Evolutionary conservation across 805 yeast species (phyloP).

Genomic region (Kregervanrija pseudodelftensis): DNA sequence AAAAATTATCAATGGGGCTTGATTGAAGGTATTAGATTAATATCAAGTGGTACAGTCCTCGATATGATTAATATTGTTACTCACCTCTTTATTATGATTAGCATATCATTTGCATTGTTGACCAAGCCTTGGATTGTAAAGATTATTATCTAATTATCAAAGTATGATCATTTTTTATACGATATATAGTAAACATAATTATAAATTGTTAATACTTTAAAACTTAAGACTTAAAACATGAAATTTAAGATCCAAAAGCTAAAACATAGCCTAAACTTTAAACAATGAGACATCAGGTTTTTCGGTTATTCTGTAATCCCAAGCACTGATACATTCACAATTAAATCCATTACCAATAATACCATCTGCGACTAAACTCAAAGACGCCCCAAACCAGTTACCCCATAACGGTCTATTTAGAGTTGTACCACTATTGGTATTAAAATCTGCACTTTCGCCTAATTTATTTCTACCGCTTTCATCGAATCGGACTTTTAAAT

Average conservation of each 20-base stretch:
- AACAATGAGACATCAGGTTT: conserved; percentile 47
- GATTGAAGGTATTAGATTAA: conserved; percentile 4
- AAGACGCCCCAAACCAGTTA: conserved; percentile 60
- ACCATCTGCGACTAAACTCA: conserved; percentile 56
- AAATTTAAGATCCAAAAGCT: neutral
- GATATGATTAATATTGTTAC: conserved; percentile 12
- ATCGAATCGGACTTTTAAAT: conserved; percentile 63
- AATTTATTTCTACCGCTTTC: conserved; percentile 63
- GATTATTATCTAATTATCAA: neutral
- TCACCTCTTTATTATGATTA: conserved; percentile 9
- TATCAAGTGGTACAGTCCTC: conserved; percentile 12
- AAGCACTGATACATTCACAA: conserved; percentile 45
- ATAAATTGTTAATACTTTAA: too few relatives aligned
- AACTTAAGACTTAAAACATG: too few relatives aligned
- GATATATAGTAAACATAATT: too few relatives aligned
- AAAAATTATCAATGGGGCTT: conserved; percentile 5
- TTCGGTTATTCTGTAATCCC: conserved; percentile 61
- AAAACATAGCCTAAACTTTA: conserved; percentile 1
- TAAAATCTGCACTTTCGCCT: conserved; percentile 57
- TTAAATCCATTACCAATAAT: conserved; percentile 29
- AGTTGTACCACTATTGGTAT: conserved; percentile 14
- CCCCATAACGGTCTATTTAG: conserved; percentile 54
- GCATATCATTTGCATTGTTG: neutral
- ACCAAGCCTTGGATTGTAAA: conserved; percentile 9
- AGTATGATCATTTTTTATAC: too few relatives aligned